Evolutionary conservation across 164 flowering plant genomes (phyloP), one percentile per base, ranked within the genome.

Genomic region (Aristolochia fimbriata): DNA sequence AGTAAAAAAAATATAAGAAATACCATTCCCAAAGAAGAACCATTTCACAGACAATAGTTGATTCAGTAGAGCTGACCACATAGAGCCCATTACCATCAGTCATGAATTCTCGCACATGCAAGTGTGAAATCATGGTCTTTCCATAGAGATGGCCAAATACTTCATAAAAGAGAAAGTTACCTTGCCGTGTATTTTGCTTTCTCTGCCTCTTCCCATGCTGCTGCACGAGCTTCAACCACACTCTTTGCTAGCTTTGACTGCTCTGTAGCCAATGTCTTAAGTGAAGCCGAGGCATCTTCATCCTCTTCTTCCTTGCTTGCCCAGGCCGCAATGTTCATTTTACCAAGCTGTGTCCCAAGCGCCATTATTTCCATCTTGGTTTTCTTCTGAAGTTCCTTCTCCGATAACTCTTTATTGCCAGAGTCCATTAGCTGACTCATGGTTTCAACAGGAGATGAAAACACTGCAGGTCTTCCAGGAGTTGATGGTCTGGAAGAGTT

Each of bases 161-260:
- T 37, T 3, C 8, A 37, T 37, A 37, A 41, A 14, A 56, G 60
- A 47, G 16, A 55, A 61, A 53, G n/a, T 63, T 62, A 90, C 96
- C 93, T 90, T 62, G 97, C 93, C 69, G 69, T 72, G 62, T 81
- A 83, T 72, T 87, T 90, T 69, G 96, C 81, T 71, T 80, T 84
- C 73, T 91, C 97, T 23, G 93, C 93, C 52, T 86, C 97, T 72
- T 88, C 97, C 97, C 97, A 91, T 57, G 93, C 84, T 22, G 80
- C 68, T 61, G 97, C 97, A 59, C 93, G 85, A 27, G 80, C 72
- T 73, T 84, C 91, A 63, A 80, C 70, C 51, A 70, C 80, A 78
- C 73, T 78, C 65, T 76, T 80, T 47, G 72, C 43, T 19, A 59
- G 70, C 66, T 70, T 77, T 19, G 64, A 67, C 66, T 70, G 77